phyloP scores from a whole-genome alignment of 768 basidiomycete genomes.

The Stropharia rugosoannulata region DNA sequence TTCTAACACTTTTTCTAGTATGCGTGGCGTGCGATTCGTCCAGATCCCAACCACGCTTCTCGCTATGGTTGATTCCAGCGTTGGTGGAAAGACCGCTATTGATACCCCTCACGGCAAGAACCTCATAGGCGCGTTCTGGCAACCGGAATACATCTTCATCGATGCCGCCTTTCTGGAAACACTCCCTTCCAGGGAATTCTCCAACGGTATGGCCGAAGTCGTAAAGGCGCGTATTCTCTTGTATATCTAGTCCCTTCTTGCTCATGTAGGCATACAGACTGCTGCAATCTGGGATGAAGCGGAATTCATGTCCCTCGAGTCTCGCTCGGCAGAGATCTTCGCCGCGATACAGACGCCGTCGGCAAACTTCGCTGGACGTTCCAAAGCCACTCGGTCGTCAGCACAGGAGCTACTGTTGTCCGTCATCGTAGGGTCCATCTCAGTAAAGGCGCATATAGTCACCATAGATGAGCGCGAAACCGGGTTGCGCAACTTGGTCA shows the following conservation, averaged over 20 bases:
- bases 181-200: slow-evolving; percentile 87
- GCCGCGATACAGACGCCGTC: slow-evolving; percentile 80
- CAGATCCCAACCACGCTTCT: slow-evolving; percentile 97
- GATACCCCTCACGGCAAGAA: slow-evolving; percentile 99
- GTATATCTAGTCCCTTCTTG: background rate
- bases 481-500: slow-evolving; percentile 95
- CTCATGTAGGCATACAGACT: slow-evolving; percentile 54
- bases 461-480: slow-evolving; percentile 97
- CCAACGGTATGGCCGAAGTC: slow-evolving; percentile 99
- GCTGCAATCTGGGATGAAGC: slow-evolving; percentile 97
- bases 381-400: slow-evolving; percentile 62
- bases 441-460: slow-evolving; percentile 96
- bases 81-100: slow-evolving; percentile 99
- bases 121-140: slow-evolving; percentile 98
- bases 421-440: slow-evolving; percentile 90
- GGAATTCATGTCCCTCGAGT: slow-evolving; percentile 88
- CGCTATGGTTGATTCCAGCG: slow-evolving; percentile 98
- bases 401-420: slow-evolving; percentile 86
- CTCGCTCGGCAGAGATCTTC: slow-evolving; percentile 81
- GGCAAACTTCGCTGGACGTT: slow-evolving; percentile 51
- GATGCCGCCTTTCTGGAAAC: slow-evolving; percentile 96
- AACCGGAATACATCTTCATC: slow-evolving; percentile 96
- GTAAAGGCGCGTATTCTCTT: slow-evolving; percentile 68
- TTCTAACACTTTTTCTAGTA: slow-evolving; percentile 46
- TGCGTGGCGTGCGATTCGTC: slow-evolving; percentile 94